Evolutionary conservation across 257 asterid species (phyloP).

Genomic region (Voacanga thouarsii): DNA sequence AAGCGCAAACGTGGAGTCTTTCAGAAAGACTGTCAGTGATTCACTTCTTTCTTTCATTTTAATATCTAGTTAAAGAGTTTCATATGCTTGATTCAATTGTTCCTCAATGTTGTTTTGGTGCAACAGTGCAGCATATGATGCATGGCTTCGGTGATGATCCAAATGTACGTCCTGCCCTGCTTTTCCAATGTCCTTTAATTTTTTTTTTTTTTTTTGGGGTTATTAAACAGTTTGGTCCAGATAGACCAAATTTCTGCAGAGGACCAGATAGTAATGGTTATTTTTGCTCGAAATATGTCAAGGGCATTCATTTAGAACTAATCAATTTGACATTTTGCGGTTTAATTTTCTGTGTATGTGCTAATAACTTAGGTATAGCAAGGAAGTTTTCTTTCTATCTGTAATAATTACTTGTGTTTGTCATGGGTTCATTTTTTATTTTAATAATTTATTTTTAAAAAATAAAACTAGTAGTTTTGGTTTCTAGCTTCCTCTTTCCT

Average conservation of each 20-base stretch:
- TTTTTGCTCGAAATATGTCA: not conserved
- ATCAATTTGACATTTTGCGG: not conserved
- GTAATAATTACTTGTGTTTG: not conserved
- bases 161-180: conserved; percentile 47
- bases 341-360: not conserved
- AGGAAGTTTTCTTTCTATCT: not conserved
- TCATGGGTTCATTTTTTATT: not conserved
- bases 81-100: not conserved
- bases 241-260: not conserved
- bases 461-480: not conserved
- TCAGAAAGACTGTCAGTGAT: conserved; percentile 82
- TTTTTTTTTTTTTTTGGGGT: no score
- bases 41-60: conserved; percentile 2
- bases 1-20: conserved; percentile 95
- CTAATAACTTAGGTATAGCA: not conserved
- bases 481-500: not conserved
- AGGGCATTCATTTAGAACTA: not conserved
- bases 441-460: no score
- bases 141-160: conserved; percentile 87
- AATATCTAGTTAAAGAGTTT: not conserved
- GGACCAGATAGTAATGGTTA: not conserved
- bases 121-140: conserved; percentile 94
- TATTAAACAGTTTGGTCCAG: not conserved
- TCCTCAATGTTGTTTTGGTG: conserved; percentile 21
- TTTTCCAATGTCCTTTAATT: not conserved